Evolutionary conservation across 179 eudicot genomes (phyloP).

Genomic region (Silene vulgaris): DNA sequence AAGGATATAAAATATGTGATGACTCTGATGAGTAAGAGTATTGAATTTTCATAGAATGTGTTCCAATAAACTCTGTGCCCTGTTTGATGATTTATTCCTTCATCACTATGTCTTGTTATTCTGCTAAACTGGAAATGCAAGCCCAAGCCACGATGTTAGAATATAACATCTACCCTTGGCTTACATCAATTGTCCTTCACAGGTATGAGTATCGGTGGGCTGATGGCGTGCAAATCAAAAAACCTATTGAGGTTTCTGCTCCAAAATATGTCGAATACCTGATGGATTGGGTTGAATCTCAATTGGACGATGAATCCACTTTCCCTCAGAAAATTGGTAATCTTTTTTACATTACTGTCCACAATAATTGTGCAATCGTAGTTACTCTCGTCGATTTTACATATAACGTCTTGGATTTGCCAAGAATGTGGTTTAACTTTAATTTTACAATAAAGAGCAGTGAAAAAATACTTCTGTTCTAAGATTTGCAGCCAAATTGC

Average conservation of each 20-base stretch:
- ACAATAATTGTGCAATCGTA: neutral
- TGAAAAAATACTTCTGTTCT: neutral
- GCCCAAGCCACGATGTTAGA: neutral
- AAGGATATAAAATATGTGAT: neutral
- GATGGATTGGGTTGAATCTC: conserved; percentile 98
- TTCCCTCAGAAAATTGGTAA: conserved; percentile 95
- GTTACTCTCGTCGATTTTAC: neutral
- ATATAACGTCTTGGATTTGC: neutral
- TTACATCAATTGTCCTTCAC: conserved; percentile 18
- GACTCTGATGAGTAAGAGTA: too few species aligned
- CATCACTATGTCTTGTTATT: neutral
- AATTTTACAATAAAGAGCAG: neutral
- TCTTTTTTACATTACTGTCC: neutral
- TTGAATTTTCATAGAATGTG: neutral
- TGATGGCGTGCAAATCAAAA: conserved; percentile 92
- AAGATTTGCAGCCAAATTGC: neutral
- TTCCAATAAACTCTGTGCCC: neutral
- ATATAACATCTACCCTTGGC: neutral
- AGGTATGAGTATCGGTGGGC: conserved; percentile 99
- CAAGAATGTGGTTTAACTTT: neutral
- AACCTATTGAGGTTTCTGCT: conserved; percentile 97
- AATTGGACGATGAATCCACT: conserved; percentile 88
- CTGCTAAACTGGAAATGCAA: neutral
- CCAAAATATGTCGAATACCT: conserved; percentile 93
- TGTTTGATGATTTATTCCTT: neutral